Base-by-base conservation (phyloP, 805 yeast species). In the Pichia scutulata region DNA sequence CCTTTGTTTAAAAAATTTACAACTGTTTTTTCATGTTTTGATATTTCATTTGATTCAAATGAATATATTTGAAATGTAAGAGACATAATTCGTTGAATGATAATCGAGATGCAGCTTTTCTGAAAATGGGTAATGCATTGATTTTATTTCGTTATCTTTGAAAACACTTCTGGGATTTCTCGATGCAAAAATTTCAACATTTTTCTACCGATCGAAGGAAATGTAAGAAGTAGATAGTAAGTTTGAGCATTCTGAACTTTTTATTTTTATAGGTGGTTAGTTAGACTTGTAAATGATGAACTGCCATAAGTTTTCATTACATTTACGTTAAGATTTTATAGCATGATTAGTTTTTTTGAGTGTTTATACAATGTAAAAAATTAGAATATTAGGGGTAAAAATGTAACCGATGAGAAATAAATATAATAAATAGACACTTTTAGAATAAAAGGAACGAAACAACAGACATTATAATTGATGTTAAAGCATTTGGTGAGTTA, bases 1-100 rank as follows among this genome's bases (percentile, higher is more conserved):
- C 80, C 79, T 49, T 70, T 67, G 58, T 80, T 80, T 50, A 80
- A 61, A n/a, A 75, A 50, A 8, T 59, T 50, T 7, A 58, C 51
- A 28, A 74, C 47, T 22, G 44, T 47, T 5, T 48, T 28, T 43
- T 67, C 68, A 13, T 57, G 42, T 2, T 22, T 19, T 8, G 14
- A 6, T 13, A 56, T 28, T 36, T 50, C 49, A 10, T 30, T 24
- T 2, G 53, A 37, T 14, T 13, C 22, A 39, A 49, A 47, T 26
- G 51, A 22, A 21, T 52, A 44, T 13, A 57, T 24, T 21, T 49
- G 50, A 30, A 42, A 39, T n/a, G 43, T 40, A 7, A 40, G 10
- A 9, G 37, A n/a, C 37, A 33, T 33, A 8, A 7, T 33, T 4
- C 8, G n/a, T 13, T 28, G 33, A 13, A 24, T 8, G 26, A 24